Conservation (phyloP, 495 filamentous ascomycete species). For the Patellaria atrata region DNA sequence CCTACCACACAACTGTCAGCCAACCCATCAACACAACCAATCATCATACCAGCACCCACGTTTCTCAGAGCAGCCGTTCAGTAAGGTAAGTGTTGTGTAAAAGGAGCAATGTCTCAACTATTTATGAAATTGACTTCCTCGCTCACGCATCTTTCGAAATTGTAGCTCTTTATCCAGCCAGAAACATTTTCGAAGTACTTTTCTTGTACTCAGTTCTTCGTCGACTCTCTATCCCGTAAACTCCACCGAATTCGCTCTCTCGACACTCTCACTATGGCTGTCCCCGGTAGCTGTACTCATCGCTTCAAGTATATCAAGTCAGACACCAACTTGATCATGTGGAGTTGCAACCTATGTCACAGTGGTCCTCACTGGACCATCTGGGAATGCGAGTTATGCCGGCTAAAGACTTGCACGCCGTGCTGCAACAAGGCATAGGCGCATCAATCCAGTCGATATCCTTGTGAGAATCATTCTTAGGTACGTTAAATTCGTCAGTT, state of each 20-base stretch:
- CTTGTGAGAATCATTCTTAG: too few species aligned
- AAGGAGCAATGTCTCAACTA: slow-evolving; percentile 6
- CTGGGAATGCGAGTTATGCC: slow-evolving; percentile 65
- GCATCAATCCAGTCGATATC: too few species aligned
- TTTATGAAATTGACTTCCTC: background rate
- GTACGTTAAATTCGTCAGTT: too few species aligned
- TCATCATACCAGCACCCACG: slow-evolving; percentile 6
- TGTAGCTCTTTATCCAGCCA: background rate
- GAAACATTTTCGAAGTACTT: background rate
- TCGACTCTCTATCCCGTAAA: slow-evolving; percentile 3
- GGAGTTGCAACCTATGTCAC: slow-evolving; percentile 65
- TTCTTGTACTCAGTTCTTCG: slow-evolving; percentile 3
- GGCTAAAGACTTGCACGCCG: slow-evolving; percentile 55
- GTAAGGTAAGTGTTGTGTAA: slow-evolving; percentile 7
- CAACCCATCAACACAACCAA: slow-evolving; percentile 18
- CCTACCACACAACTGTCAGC: too few species aligned
- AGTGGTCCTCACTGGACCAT: slow-evolving; percentile 72
- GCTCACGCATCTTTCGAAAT: background rate
- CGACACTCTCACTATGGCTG: slow-evolving; percentile 35
- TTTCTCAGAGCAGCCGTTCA: slow-evolving; percentile 6
- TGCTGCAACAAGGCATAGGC: slow-evolving; percentile 45
- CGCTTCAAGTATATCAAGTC: slow-evolving; percentile 65
- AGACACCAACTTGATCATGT: slow-evolving; percentile 57
- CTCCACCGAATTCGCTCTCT: background rate
- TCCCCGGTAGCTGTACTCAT: slow-evolving; percentile 51